Evolutionary conservation across 2,329 filamentous ascomycete species (phyloP).

Genomic region (Paracamarosporium sp.): DNA sequence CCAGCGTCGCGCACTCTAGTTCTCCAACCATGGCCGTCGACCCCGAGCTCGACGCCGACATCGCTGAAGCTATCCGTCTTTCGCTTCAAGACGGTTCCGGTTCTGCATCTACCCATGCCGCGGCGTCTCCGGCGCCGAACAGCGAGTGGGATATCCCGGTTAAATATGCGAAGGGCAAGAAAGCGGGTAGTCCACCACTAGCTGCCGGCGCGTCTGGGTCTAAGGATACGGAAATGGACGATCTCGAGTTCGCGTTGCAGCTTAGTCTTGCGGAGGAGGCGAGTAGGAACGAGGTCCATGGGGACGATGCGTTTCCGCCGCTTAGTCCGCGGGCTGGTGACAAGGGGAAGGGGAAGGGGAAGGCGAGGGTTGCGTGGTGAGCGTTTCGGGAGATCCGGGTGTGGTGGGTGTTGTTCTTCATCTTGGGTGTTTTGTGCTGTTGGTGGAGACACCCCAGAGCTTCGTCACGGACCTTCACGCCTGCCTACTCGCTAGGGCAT

Average conservation of each 20-base stretch:
- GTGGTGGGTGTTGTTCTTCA: no score
- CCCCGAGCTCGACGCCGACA: constrained; percentile 62
- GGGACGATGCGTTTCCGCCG: constrained; percentile 37
- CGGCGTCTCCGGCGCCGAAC: constrained; percentile 11
- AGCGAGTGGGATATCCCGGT: constrained; percentile 53
- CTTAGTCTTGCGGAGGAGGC: constrained; percentile 67
- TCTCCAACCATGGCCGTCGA: constrained; percentile 47
- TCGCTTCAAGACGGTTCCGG: constrained; percentile 45
- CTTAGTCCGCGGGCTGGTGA: constrained; percentile 28
- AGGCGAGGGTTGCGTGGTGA: constrained; percentile 26
- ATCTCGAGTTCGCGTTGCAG: constrained; percentile 68
- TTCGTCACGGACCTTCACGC: no score
- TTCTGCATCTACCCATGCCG: constrained; percentile 20
- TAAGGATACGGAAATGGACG: constrained; percentile 56
- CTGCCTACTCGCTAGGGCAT: no score
- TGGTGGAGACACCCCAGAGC: no score
- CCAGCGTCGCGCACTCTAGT: constrained; percentile 34
- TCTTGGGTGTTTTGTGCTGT: no score
- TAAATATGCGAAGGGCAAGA: constrained; percentile 50
- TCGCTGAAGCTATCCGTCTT: constrained; percentile 68
- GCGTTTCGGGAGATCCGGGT: no score
- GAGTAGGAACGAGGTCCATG: constrained; percentile 49
- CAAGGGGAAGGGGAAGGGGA: constrained; percentile 40
- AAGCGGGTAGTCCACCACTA: constrained; percentile 33
- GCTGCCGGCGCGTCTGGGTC: constrained; percentile 46